These are phyloP conservation scores for Colletotrichum navitas DNA, from an alignment of 2,329 filamentous ascomycete species.

Conservation along the genomic window DNA sequence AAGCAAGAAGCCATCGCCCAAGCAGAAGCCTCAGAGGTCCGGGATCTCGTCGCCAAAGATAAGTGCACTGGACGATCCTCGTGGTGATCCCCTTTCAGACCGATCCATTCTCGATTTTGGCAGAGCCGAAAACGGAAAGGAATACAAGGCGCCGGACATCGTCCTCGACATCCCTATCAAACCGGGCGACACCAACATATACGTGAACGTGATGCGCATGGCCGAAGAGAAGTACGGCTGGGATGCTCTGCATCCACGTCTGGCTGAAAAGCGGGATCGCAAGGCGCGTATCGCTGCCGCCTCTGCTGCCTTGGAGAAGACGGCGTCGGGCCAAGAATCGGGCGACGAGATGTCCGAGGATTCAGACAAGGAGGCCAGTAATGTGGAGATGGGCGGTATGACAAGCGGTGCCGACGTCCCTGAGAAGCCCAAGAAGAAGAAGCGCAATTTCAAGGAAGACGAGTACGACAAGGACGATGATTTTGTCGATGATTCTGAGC, in stretches of 20 bases:
- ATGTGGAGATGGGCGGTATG: slow-evolving; percentile 84
- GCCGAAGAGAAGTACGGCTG: slow-evolving; percentile 96
- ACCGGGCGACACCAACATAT: slow-evolving; percentile 82
- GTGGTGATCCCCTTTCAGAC: slow-evolving; percentile 42
- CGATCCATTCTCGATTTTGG: slow-evolving; percentile 74
- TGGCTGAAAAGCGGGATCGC: slow-evolving; percentile 89
- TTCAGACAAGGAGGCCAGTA: slow-evolving; percentile 82
- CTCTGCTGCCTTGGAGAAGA: slow-evolving; percentile 85
- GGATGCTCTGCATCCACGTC: slow-evolving; percentile 90
- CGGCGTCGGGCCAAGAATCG: slow-evolving; percentile 75
- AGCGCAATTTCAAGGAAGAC: slow-evolving; percentile 83
- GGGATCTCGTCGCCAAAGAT: slow-evolving; percentile 64
- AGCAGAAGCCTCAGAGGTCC: slow-evolving; percentile 58
- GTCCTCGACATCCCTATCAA: slow-evolving; percentile 85
- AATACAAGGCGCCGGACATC: slow-evolving; percentile 78
- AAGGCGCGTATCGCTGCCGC: slow-evolving; percentile 90
- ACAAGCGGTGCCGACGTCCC: slow-evolving; percentile 71
- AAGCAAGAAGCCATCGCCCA: slow-evolving; percentile 61
- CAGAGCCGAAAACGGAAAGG: slow-evolving; percentile 69
- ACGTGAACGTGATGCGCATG: slow-evolving; percentile 94
- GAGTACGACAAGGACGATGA: slow-evolving; percentile 87
- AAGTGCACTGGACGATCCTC: slow-evolving; percentile 61
- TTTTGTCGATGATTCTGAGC: slow-evolving; percentile 92
- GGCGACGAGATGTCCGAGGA: slow-evolving; percentile 89
- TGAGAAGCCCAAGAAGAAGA: slow-evolving; percentile 78